Evolutionary conservation across 352 stramenopile species (phyloP).

Genomic region (Elongisporangium undulatum): DNA sequence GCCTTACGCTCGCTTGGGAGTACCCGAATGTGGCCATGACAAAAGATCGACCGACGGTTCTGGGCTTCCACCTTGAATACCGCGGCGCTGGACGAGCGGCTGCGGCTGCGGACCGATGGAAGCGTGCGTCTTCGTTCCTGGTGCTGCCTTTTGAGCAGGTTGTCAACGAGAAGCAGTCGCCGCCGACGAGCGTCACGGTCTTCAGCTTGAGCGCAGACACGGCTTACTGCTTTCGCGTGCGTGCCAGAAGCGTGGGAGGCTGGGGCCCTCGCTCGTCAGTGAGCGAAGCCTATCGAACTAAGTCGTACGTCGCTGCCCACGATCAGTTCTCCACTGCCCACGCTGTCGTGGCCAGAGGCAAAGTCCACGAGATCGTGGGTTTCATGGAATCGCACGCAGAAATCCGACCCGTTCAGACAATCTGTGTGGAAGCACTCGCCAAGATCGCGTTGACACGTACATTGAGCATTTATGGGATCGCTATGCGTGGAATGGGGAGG

Average conservation of each 20-base stretch:
- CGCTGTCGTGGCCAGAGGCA: slow-evolving; percentile 7
- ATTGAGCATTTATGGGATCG: not conserved
- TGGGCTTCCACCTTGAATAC: slow-evolving; percentile 63
- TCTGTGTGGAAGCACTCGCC: slow-evolving; percentile 31
- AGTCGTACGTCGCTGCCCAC: slow-evolving; percentile 20
- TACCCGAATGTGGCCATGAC: slow-evolving; percentile 6
- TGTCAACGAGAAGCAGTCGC: slow-evolving; percentile 15
- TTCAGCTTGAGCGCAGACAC: slow-evolving; percentile 37
- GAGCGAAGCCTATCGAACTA: slow-evolving; percentile 34
- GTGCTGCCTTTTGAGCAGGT: slow-evolving; percentile 49
- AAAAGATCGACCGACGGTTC: slow-evolving; percentile 31
- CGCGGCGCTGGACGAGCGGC: slow-evolving; percentile 37
- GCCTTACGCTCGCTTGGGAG: slow-evolving; percentile 42
- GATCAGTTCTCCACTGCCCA: slow-evolving; percentile 30
- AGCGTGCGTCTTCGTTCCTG: slow-evolving; percentile 45
- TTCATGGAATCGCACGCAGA: slow-evolving; percentile 41
- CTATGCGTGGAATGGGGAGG: not conserved
- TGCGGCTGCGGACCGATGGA: slow-evolving; percentile 31
- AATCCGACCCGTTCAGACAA: slow-evolving; percentile 29
- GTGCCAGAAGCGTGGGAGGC: slow-evolving; percentile 47
- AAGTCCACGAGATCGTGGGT: slow-evolving; percentile 17
- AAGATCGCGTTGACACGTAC: slow-evolving; percentile 38
- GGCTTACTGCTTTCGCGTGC: slow-evolving; percentile 55
- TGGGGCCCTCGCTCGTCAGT: slow-evolving; percentile 60
- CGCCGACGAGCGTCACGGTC: slow-evolving; percentile 24